Base-by-base conservation (phyloP, 257 asterid genomes). In the Linderniella brevidens region DNA sequence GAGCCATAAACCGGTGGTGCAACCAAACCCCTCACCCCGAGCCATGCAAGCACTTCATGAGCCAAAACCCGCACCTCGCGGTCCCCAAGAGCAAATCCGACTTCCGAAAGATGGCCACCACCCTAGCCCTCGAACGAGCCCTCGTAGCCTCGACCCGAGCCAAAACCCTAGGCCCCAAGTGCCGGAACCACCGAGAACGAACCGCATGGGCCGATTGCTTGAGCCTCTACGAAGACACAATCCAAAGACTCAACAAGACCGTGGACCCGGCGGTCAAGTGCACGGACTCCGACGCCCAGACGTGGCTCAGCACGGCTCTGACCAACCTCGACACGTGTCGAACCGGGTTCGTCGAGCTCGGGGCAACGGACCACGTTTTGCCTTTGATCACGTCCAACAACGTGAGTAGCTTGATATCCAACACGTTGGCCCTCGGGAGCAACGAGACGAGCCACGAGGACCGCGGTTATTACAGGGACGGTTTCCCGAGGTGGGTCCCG, bases 191-290 rank as follows among this genome's bases (percentile, higher is more conserved):
- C 44, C 68, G 62, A 4, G 92, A 78, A 58, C 64, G 13, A 65
- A 78, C 76, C 8, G 92, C 93, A 1, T 85, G 93, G 96, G 55
- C 58, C 8, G 96, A 80, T 58, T 85, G 93, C 53, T 37, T 73
- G 52, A 57, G 63, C 63, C 80, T 85, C 7, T 85, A 75, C 52
- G 48, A 60, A 3, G 32, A 16, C 61, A 55, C 82, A 17, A 56
- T 78, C 44, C 58, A 55, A 15, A 82, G 78, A 40, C 85, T 85
- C 38, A 78, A 80, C 69, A 60, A 62, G 46, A 80, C 92, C 0
- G 9, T 68, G 6, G 76, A 77, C 51, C 54, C 78, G 19, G 35
- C 4, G 61, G 44, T 52, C 6, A 70, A 63, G 11, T 71, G 82
- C 45, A 80, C 65, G 10, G 75, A 67, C 6, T 76, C 64, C 19